phyloP scores from a whole-genome alignment of 352 stramenopile genomes.

The Globisporangium perplexum region DNA sequence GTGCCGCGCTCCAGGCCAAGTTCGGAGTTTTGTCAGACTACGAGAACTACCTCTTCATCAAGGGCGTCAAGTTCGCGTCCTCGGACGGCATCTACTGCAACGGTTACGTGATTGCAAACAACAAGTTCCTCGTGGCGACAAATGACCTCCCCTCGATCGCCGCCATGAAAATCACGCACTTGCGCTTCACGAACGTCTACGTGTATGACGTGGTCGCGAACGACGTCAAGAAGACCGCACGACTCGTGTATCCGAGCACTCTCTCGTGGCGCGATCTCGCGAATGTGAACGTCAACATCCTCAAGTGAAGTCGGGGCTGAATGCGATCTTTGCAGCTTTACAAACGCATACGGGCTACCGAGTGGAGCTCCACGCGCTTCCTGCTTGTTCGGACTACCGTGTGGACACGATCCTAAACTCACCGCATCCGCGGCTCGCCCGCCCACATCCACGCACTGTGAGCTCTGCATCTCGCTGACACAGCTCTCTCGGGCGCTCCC shows the following conservation, averaged over 20 bases:
- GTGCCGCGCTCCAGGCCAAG: not conserved
- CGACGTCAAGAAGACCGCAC: not conserved
- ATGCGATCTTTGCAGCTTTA: too few relatives aligned
- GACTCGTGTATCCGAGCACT: not conserved
- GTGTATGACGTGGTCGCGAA: not conserved
- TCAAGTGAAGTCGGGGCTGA: not conserved
- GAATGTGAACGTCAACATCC: not conserved
- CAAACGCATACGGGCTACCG: too few relatives aligned
- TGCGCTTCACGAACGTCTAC: not conserved
- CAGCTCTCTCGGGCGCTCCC: too few relatives aligned
- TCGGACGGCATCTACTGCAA: slow-evolving; percentile 56
- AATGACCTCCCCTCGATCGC: not conserved
- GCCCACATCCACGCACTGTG: too few relatives aligned
- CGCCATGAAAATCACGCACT: not conserved
- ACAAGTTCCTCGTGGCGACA: not conserved
- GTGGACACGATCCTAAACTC: too few relatives aligned
- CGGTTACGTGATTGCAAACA: slow-evolving; percentile 30
- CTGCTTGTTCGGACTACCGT: too few relatives aligned
- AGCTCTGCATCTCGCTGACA: too few relatives aligned
- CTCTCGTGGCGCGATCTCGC: not conserved
- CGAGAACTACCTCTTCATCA: slow-evolving; percentile 36
- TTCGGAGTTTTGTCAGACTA: slow-evolving; percentile 41
- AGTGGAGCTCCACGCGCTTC: too few relatives aligned
- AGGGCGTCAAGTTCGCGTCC: slow-evolving; percentile 24
- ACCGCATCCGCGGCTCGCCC: too few relatives aligned